Evolutionary conservation across 108 stramenopile species (phyloP).

Genomic region (Conticribra weissflogii): DNA sequence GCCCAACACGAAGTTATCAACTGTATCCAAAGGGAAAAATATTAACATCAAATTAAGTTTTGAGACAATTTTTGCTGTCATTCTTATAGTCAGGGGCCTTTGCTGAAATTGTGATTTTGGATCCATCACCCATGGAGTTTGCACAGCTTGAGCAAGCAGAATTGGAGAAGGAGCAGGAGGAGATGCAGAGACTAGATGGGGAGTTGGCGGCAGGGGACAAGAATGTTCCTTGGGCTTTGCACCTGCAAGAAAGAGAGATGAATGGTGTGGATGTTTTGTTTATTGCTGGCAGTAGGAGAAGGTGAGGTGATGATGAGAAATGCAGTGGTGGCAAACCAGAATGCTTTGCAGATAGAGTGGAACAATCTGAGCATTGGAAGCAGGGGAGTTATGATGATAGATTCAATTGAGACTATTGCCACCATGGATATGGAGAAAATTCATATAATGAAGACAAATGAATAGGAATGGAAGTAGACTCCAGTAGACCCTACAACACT

Average conservation of each 20-base stretch:
- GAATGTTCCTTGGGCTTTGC: slow-evolving; percentile 24
- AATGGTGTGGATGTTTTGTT: neutral
- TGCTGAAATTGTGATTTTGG: too few relatives aligned
- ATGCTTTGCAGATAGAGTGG: neutral
- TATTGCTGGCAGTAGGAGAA: neutral
- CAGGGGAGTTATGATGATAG: neutral
- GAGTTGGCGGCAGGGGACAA: neutral
- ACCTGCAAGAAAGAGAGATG: neutral
- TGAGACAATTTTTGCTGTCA: too few relatives aligned
- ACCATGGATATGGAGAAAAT: neutral
- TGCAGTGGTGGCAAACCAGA: neutral
- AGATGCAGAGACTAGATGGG: neutral
- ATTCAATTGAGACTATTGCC: too few relatives aligned
- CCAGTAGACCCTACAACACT: neutral
- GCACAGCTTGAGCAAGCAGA: too few relatives aligned
- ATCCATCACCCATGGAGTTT: too few relatives aligned
- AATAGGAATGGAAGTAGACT: neutral
- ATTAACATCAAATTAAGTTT: too few relatives aligned
- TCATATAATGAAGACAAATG: too few relatives aligned
- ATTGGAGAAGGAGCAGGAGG: too few relatives aligned
- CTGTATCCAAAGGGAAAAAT: too few relatives aligned
- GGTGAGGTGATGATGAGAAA: slow-evolving; percentile 22
- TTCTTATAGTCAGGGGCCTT: too few relatives aligned
- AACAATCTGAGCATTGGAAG: neutral
- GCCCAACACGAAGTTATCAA: too few relatives aligned